Evolutionary conservation across 345 rosid genomes (phyloP).

Genomic region (Laguncularia racemosa): DNA sequence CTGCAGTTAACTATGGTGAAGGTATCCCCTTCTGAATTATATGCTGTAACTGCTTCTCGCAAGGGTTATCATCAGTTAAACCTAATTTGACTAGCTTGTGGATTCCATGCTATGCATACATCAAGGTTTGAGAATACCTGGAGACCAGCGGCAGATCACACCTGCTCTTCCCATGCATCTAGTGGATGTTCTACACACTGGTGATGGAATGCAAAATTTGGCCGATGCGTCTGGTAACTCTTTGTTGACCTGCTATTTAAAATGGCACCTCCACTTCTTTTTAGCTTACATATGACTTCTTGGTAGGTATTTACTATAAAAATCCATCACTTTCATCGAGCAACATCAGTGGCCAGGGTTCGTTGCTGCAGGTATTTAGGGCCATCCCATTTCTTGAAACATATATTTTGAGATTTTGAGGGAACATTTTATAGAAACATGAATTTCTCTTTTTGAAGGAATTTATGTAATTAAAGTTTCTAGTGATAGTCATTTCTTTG

Average conservation of each 20-base stretch:
- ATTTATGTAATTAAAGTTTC: no score
- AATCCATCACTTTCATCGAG: conserved; percentile 48
- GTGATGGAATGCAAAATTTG: conserved; percentile 49
- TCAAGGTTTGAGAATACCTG: conserved; percentile 66
- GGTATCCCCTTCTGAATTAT: conserved; percentile 26
- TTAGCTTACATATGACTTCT: conserved; percentile 6
- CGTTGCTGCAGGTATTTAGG: conserved; percentile 58
- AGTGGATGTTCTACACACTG: conserved; percentile 52
- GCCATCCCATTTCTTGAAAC: background rate
- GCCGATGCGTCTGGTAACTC: conserved; percentile 52
- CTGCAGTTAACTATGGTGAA: conserved; percentile 72
- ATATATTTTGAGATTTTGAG: background rate
- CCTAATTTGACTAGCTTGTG: background rate
- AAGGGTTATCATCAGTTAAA: background rate
- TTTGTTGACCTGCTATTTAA: background rate
- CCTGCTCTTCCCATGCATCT: conserved; percentile 82
- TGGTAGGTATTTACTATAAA: conserved; percentile 62
- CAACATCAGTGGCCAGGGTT: conserved; percentile 48
- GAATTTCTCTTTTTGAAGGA: background rate
- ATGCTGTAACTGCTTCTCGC: background rate
- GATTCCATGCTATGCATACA: conserved; percentile 3
- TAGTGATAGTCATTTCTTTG: no score
- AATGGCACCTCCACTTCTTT: background rate
- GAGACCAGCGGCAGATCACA: conserved; percentile 76
- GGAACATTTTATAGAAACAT: background rate